Percentiles rank a stretch among this genome's conserved stretches.
Conservation (phyloP, 2,329 filamentous ascomycete species). For the Hymenoscyphus infarciens region DNA sequence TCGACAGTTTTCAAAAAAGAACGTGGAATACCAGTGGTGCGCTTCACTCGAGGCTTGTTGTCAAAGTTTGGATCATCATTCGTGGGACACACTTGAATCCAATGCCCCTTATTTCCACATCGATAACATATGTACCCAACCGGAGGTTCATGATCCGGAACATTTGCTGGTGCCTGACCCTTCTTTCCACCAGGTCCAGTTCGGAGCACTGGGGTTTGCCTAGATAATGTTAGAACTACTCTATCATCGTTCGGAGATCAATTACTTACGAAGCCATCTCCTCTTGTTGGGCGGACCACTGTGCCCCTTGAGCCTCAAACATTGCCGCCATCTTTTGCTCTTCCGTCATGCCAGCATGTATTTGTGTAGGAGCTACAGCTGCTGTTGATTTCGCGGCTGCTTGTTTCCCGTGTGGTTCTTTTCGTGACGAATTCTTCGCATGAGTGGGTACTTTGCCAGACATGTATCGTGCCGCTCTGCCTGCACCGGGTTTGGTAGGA, state of each 20-base stretch:
- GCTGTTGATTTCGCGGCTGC: slow-evolving; percentile 50
- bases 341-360: slow-evolving; percentile 81
- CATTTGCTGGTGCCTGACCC: slow-evolving; percentile 53
- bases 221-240: slow-evolving; percentile 39
- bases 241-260: slow-evolving; percentile 34
- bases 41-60: slow-evolving; percentile 87
- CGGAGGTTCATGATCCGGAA: slow-evolving; percentile 89
- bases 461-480: slow-evolving; percentile 89
- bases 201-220: slow-evolving; percentile 61
- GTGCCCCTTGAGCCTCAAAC: slow-evolving; percentile 82
- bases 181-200: slow-evolving; percentile 46
- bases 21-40: slow-evolving; percentile 92
- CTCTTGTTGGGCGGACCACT: slow-evolving; percentile 91
- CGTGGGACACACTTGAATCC: slow-evolving; percentile 98
- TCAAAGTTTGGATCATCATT: slow-evolving; percentile 97
- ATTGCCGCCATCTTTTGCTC: slow-evolving; percentile 92
- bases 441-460: slow-evolving; percentile 91
- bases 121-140: slow-evolving; percentile 95
- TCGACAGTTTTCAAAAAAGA: slow-evolving; percentile 95
- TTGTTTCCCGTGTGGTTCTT: slow-evolving; percentile 59
- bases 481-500: slow-evolving; percentile 78
- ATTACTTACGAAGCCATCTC: slow-evolving; percentile 74
- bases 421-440: slow-evolving; percentile 74
- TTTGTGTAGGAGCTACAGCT: slow-evolving; percentile 55
- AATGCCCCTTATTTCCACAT: slow-evolving; percentile 97